Conservation (phyloP, 73 alveolate species). For the Paramecium bursaria region DNA sequence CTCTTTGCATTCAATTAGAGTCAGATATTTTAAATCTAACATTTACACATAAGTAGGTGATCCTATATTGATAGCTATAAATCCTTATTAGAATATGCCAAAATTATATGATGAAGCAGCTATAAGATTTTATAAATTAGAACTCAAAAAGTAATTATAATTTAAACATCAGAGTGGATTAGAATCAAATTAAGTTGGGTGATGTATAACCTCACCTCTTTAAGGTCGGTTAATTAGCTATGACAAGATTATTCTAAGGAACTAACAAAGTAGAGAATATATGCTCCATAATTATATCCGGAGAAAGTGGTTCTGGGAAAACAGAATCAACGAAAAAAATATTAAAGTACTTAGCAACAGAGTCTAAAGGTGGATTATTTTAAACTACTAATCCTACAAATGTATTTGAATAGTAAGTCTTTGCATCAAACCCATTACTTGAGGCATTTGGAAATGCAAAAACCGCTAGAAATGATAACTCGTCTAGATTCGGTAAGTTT, state of each 20-base stretch:
- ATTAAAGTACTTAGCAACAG: slow-evolving; percentile 86
- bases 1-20: slow-evolving; percentile 80
- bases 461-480: slow-evolving; percentile 91
- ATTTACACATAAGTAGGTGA: slow-evolving; percentile 92
- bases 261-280: slow-evolving; percentile 17
- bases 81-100: slow-evolving; percentile 88
- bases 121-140: slow-evolving; percentile 79
- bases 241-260: slow-evolving; percentile 60
- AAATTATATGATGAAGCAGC: slow-evolving; percentile 80
- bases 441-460: slow-evolving; percentile 99
- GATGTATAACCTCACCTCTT: slow-evolving; percentile 91
- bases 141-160: slow-evolving; percentile 23
- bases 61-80: slow-evolving; percentile 93
- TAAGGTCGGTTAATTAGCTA: slow-evolving; percentile 93
- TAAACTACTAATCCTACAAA: not conserved
- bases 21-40: slow-evolving; percentile 80
- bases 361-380: slow-evolving; percentile 14
- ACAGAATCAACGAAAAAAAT: slow-evolving; percentile 97
- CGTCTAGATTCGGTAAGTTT: slow-evolving; percentile 98
- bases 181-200: slow-evolving; percentile 68
- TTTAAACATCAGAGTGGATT: slow-evolving; percentile 16
- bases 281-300: slow-evolving; percentile 91
- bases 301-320: slow-evolving; percentile 99
- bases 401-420: slow-evolving; percentile 88
- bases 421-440: slow-evolving; percentile 96